Conservation (phyloP, 2,329 filamentous ascomycete species). For the Aaosphaeria pasadenensis region DNA sequence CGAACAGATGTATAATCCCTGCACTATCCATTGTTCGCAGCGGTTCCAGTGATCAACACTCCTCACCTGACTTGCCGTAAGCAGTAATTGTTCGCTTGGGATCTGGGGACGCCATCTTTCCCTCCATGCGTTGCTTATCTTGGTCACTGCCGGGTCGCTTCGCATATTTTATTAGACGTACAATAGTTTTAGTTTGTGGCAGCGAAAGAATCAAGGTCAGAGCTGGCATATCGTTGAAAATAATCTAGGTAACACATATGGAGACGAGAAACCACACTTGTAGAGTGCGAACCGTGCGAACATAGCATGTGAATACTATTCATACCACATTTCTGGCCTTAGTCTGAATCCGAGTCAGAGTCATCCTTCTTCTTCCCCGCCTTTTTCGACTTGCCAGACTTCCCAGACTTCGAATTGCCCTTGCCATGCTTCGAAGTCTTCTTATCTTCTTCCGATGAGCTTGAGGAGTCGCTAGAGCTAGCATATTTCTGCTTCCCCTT, state of each 20-base stretch:
- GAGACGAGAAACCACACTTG: no score
- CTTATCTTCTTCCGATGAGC: not conserved
- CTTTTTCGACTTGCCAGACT: not conserved
- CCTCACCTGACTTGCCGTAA: constrained; percentile 15
- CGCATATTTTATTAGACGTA: not conserved
- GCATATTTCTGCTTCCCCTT: not conserved
- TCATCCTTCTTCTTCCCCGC: not conserved
- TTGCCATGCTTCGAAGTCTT: no score
- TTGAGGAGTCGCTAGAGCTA: not conserved
- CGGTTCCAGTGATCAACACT: constrained; percentile 31
- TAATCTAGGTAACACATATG: no score
- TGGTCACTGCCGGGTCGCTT: no score
- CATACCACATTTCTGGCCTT: not conserved
- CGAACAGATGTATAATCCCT: constrained; percentile 11
- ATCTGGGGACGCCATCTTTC: no score
- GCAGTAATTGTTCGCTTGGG: constrained; percentile 11
- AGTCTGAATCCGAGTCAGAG: not conserved
- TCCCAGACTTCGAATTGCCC: not conserved
- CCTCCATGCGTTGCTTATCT: no score
- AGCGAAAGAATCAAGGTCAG: not conserved
- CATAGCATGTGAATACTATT: no score
- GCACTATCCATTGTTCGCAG: constrained; percentile 26
- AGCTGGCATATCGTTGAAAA: no score
- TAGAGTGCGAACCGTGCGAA: no score
- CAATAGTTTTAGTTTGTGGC: not conserved